A percentile compares a stretch with the other conserved stretches of the same genome.
Evolutionary conservation across 163 green algal genomes (phyloP).

Genomic region (Smithsoniella earleae): DNA sequence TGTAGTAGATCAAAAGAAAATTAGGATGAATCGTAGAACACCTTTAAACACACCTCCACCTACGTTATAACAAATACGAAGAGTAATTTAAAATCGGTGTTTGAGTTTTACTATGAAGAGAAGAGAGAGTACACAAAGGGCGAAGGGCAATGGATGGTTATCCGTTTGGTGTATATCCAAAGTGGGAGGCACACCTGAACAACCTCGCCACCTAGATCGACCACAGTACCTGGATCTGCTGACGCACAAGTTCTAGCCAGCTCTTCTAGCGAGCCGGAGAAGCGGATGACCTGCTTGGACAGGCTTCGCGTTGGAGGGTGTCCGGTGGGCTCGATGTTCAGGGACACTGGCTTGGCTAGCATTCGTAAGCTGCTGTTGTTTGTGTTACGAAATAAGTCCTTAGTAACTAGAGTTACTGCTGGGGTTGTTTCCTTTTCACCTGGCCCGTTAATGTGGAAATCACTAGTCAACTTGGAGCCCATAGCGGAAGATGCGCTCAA

Average conservation of each 20-base stretch:
- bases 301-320: not conserved
- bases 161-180: too few relatives aligned
- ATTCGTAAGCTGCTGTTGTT: too few relatives aligned
- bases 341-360: too few relatives aligned
- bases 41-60: not conserved
- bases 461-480: too few relatives aligned
- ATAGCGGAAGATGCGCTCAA: too few relatives aligned
- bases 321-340: not conserved
- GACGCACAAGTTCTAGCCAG: not conserved
- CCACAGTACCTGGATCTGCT: not conserved
- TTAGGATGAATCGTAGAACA: not conserved
- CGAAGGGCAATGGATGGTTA: not conserved
- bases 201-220: not conserved
- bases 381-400: too few relatives aligned
- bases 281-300: not conserved
- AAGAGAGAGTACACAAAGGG: not conserved
- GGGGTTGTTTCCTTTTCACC: too few relatives aligned
- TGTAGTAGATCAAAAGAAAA: not conserved
- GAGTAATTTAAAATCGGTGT: not conserved
- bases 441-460: too few relatives aligned
- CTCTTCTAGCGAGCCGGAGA: not conserved
- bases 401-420: too few relatives aligned
- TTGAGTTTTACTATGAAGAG: conserved; percentile 2
- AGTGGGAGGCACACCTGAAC: not conserved
- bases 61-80: not conserved